A percentile compares a stretch with the other conserved stretches of the same genome.
Evolutionary conservation across 2,329 filamentous ascomycete genomes (phyloP).

Genomic region (Alternaria tenuissima): DNA sequence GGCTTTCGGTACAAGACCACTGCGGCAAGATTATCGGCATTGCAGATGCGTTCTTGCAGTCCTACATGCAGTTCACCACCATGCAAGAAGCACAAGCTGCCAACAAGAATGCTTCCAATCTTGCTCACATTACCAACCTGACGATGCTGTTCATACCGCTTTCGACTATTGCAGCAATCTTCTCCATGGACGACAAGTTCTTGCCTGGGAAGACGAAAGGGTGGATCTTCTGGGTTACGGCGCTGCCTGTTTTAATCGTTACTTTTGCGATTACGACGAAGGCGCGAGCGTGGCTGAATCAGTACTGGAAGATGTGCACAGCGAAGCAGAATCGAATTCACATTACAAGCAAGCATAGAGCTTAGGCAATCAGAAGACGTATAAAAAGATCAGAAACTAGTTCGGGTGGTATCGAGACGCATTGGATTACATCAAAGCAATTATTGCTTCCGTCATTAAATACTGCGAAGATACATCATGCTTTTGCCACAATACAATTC

Average conservation of each 20-base stretch:
- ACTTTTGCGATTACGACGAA: neutral
- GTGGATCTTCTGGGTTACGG: conserved; percentile 16
- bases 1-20: neutral
- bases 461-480: too few relatives aligned
- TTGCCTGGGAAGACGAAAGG: conserved; percentile 9
- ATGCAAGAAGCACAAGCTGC: conserved; percentile 19
- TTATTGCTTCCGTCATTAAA: too few relatives aligned
- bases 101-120: conserved; percentile 11
- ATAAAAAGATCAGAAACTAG: accelerated
- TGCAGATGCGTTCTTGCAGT: conserved; percentile 3
- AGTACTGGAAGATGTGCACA: too few relatives aligned
- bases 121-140: conserved; percentile 11
- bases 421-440: too few relatives aligned
- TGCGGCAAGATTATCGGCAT: neutral
- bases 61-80: neutral
- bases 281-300: too few relatives aligned
- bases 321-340: too few relatives aligned
- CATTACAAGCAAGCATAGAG: too few relatives aligned
- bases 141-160: conserved; percentile 21
- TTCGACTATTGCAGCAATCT: conserved; percentile 12
- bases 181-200: conserved; percentile 17
- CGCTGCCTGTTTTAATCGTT: conserved; percentile 1
- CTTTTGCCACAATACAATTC: too few relatives aligned
- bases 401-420: accelerated
- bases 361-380: too few relatives aligned